Percentiles rank a stretch among this genome's conserved stretches.
phyloP scores from a whole-genome alignment of 1,284 basidiomycete species.

The Microbotryum silenes-acaulis region DNA sequence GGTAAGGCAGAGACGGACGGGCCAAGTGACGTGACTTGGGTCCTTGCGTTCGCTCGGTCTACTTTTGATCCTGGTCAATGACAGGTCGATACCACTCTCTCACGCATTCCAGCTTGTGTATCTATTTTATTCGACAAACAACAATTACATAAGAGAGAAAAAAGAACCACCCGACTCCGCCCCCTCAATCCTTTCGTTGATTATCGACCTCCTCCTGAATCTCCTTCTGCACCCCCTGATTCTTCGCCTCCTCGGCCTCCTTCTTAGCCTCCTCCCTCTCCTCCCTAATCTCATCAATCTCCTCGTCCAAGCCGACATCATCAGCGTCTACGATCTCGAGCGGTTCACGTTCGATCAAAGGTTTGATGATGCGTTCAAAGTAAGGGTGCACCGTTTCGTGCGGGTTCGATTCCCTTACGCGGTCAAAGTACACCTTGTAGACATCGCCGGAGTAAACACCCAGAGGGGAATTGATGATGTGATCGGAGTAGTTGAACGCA shows the following conservation, averaged over 20 bases:
- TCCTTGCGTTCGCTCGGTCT: too few species aligned
- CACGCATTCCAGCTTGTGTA: too few species aligned
- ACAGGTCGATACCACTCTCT: too few species aligned
- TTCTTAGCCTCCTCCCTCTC: conserved; percentile 22
- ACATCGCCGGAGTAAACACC: conserved; percentile 46
- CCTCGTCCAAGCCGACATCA: conserved; percentile 46
- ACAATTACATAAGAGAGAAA: too few species aligned
- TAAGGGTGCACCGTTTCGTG: conserved; percentile 36
- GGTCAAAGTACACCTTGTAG: conserved; percentile 46
- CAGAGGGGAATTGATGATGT: conserved; percentile 53
- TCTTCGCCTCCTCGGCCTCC: conserved; percentile 2
- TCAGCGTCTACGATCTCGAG: conserved; percentile 41
- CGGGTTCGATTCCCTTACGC: conserved; percentile 40
- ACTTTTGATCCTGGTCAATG: too few species aligned
- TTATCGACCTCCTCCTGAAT: too few species aligned
- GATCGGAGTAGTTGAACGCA: conserved; percentile 50
- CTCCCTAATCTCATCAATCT: conserved; percentile 39
- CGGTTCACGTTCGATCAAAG: conserved; percentile 47
- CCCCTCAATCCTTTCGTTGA: too few species aligned
- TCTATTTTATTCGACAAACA: too few species aligned
- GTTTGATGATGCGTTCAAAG: conserved; percentile 50
- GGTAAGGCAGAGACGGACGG: too few species aligned
- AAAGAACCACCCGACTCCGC: too few species aligned
- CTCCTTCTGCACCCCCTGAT: neutral
- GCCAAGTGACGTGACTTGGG: too few species aligned